Percentiles rank a stretch among this genome's conserved stretches.
Conservation (phyloP, 2,329 filamentous ascomycete genomes). For the Rhinocladiella similis region DNA sequence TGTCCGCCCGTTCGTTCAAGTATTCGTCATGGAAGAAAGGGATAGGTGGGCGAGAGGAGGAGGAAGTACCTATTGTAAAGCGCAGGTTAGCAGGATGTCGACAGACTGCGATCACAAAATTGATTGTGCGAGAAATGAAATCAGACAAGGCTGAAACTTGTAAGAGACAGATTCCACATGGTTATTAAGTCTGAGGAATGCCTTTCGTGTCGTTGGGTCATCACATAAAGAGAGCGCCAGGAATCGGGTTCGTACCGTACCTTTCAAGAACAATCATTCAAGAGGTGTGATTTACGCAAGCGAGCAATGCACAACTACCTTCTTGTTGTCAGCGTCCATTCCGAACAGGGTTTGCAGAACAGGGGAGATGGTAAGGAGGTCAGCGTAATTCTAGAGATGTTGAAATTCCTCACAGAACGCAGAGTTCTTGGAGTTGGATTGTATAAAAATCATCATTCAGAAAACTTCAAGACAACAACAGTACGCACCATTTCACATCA, state of each 20-base stretch:
- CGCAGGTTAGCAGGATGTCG: constrained; percentile 15
- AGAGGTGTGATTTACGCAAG: not conserved
- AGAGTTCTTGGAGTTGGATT: constrained; percentile 60
- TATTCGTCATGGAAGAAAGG: constrained; percentile 55
- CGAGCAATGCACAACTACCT: not conserved
- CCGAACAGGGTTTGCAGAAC: not conserved
- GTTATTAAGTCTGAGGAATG: constrained; percentile 68
- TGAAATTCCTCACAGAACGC: constrained; percentile 48
- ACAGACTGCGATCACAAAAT: not conserved
- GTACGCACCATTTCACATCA: not conserved
- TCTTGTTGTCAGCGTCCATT: constrained; percentile 5
- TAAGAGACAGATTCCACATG: constrained; percentile 64
- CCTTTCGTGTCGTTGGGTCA: constrained; percentile 65
- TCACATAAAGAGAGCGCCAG: constrained; percentile 48
- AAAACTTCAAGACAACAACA: not conserved
- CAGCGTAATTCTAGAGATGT: constrained; percentile 60
- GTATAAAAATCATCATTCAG: constrained; percentile 48
- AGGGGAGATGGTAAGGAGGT: constrained; percentile 29
- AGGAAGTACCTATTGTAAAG: constrained; percentile 24
- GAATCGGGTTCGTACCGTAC: constrained; percentile 36
- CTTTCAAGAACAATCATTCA: constrained; percentile 33
- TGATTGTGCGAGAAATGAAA: constrained; percentile 17
- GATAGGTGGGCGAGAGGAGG: constrained; percentile 25
- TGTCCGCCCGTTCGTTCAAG: constrained; percentile 71
- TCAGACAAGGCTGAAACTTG: constrained; percentile 74